Evolutionary conservation across 106 monocot species (phyloP).

Genomic region (Vanilla planifolia): DNA sequence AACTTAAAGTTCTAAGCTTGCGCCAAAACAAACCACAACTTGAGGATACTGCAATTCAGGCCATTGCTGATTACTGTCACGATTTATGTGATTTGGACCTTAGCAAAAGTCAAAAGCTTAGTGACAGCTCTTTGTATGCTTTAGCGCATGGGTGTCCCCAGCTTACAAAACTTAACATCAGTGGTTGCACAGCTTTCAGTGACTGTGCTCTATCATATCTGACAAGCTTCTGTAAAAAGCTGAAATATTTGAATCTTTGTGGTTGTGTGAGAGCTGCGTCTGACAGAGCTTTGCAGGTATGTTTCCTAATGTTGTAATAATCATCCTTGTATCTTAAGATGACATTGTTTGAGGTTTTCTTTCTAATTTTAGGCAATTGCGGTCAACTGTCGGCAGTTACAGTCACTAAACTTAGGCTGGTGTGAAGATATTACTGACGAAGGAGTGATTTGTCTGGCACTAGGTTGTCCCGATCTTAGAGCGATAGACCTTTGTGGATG

Average conservation of each 20-base stretch:
- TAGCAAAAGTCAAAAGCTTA: conserved; percentile 73
- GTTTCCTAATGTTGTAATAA: not conserved
- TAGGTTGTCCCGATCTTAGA: conserved; percentile 79
- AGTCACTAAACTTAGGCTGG: conserved; percentile 84
- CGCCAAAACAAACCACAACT: conserved; percentile 79
- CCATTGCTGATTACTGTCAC: conserved; percentile 69
- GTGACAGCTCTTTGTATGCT: conserved; percentile 69
- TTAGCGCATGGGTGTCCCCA: conserved; percentile 73
- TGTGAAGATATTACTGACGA: conserved; percentile 79
- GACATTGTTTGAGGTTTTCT: not conserved
- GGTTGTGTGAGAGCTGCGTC: conserved; percentile 79
- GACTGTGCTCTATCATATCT: conserved; percentile 71
- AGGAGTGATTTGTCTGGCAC: conserved; percentile 79
- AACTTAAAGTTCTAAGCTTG: conserved; percentile 57
- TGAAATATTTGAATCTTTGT: conserved; percentile 85
- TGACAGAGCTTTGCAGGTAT: conserved; percentile 85
- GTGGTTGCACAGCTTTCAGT: conserved; percentile 77
- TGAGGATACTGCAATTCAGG: conserved; percentile 69
- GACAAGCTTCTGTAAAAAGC: conserved; percentile 43
- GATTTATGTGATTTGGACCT: conserved; percentile 88
- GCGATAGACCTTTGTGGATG: conserved; percentile 88
- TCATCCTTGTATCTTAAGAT: not conserved
- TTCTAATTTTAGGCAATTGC: conserved; percentile 68
- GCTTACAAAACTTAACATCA: conserved; percentile 80
- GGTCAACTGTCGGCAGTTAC: conserved; percentile 55